A percentile compares a stretch with the other conserved stretches of the same genome.
Conservation (phyloP, 257 asterid species). For the Solanum peruvianum region DNA sequence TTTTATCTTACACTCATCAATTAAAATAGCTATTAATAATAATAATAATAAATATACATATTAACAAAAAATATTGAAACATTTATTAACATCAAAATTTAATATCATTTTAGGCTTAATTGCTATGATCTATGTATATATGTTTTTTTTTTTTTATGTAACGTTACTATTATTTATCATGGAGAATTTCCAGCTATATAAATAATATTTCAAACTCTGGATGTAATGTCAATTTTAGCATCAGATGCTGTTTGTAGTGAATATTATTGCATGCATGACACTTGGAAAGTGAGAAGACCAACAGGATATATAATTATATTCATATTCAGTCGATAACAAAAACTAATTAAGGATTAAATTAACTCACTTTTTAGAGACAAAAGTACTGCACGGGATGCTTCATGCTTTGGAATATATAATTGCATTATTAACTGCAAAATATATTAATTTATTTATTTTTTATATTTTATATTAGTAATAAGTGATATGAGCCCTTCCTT, state of each 20-base stretch:
- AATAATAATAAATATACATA: no score
- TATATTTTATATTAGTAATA: neutral
- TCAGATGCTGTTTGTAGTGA: conserved; percentile 39
- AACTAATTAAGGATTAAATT: neutral
- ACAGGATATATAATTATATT: neutral
- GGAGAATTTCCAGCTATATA: neutral
- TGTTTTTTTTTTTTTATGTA: no score
- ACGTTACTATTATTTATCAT: neutral
- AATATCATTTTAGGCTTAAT: no score
- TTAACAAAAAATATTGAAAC: no score
- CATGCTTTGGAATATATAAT: neutral
- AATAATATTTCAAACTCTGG: neutral
- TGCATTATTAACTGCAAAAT: neutral
- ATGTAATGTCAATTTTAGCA: conserved; percentile 9
- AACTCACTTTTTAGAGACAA: conserved; percentile 29
- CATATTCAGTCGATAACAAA: neutral
- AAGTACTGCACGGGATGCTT: conserved; percentile 13
- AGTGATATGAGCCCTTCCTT: neutral
- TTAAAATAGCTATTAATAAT: no score
- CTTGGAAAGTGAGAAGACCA: neutral
- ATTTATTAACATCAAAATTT: no score
- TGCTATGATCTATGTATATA: no score
- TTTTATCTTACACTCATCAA: no score
- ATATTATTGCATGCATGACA: neutral
- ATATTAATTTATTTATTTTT: neutral